These are phyloP conservation scores for Rhododendron mucronatum DNA, from an alignment of 148 eudicot genomes.

Conservation along the genomic window DNA sequence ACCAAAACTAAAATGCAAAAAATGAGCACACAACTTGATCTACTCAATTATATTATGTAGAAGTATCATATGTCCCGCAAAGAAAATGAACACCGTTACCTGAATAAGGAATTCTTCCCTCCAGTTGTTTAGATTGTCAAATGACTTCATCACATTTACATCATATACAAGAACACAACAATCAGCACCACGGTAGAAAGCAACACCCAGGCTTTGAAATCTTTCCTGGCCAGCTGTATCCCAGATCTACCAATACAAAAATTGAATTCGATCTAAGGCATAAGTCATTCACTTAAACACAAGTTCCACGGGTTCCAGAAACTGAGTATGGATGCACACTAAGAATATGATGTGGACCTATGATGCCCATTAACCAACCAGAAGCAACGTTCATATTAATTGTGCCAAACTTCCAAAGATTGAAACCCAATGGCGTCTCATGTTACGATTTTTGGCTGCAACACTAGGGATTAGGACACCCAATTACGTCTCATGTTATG, in stretches of 20 bases:
- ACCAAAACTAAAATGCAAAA: background rate
- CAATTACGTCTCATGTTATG: background rate
- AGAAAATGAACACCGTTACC: slow-evolving; percentile 28
- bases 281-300: background rate
- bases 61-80: background rate
- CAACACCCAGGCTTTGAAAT: slow-evolving; percentile 96
- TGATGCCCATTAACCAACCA: background rate
- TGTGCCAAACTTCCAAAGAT: background rate
- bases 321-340: background rate
- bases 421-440: background rate
- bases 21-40: background rate
- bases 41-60: background rate
- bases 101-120: slow-evolving; percentile 95
- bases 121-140: slow-evolving; percentile 83
- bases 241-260: slow-evolving; percentile 62
- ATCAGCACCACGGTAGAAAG: slow-evolving; percentile 97
- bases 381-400: background rate
- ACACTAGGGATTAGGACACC: background rate
- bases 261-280: background rate
- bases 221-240: slow-evolving; percentile 99
- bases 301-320: slow-evolving; percentile 2
- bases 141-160: slow-evolving; percentile 86
- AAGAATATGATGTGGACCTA: background rate
- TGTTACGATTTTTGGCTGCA: background rate
- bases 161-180: slow-evolving; percentile 98